Evolutionary conservation across 2,329 filamentous ascomycete species (phyloP).

Genomic region (Teratosphaeria gauchensis): DNA sequence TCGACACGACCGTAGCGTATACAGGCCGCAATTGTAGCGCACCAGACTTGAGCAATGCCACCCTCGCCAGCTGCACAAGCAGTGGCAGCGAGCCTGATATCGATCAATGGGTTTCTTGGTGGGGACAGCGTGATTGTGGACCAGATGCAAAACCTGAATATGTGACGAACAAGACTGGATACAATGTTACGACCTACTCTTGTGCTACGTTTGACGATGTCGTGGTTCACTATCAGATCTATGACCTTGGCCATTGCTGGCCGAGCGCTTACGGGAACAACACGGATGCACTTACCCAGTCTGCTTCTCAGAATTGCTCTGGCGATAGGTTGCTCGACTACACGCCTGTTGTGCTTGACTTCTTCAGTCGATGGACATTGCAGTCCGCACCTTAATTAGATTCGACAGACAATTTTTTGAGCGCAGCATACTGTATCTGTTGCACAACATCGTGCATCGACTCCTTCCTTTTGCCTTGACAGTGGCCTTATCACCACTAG

Average conservation of each 20-base stretch:
- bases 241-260: constrained; percentile 34
- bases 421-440: neutral
- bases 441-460: neutral
- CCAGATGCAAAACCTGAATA: constrained; percentile 10
- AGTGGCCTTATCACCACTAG: too few relatives aligned
- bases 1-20: constrained; percentile 34
- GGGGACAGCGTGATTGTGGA: constrained; percentile 29
- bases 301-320: constrained; percentile 7
- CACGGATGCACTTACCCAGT: constrained; percentile 11
- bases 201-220: constrained; percentile 22
- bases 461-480: too few relatives aligned
- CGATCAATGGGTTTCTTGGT: constrained; percentile 27
- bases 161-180: constrained; percentile 10
- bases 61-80: neutral
- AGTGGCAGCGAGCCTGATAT: constrained; percentile 20
- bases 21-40: neutral
- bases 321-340: constrained; percentile 14
- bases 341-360: constrained; percentile 17
- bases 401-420: neutral
- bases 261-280: constrained; percentile 20
- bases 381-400: constrained; percentile 8
- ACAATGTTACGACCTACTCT: constrained; percentile 23
- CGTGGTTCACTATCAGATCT: constrained; percentile 31
- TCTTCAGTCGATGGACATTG: constrained; percentile 18
- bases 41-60: neutral